These are phyloP conservation scores for Phytophthora colocasiae DNA, from an alignment of 352 stramenopile species.

Conservation along the genomic window DNA sequence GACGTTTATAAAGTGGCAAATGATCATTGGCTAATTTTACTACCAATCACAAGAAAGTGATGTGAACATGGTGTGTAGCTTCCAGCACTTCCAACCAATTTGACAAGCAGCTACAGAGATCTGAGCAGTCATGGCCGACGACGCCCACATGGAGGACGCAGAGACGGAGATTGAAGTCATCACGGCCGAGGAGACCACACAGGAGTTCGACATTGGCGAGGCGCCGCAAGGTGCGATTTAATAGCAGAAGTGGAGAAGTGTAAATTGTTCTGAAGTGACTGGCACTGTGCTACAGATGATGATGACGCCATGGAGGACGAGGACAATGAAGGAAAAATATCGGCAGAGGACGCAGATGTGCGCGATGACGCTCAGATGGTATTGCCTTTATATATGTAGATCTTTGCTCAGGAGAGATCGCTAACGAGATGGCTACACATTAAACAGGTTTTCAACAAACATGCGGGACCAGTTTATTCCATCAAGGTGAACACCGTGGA, in stretches of 20 bases:
- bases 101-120: conserved; percentile 20
- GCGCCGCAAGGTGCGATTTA: conserved; percentile 64
- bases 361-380: conserved; percentile 81
- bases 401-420: background rate
- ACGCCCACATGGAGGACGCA: conserved; percentile 40
- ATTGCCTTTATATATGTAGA: background rate
- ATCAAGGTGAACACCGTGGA: conserved; percentile 85
- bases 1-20: conserved; percentile 42
- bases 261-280: background rate
- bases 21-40: conserved; percentile 35
- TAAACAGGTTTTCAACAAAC: conserved; percentile 76
- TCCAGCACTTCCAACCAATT: conserved; percentile 33
- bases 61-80: background rate
- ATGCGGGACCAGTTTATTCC: conserved; percentile 83
- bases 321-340: conserved; percentile 69
- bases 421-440: conserved; percentile 11
- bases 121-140: conserved; percentile 20
- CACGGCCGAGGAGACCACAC: conserved; percentile 73
- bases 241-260: background rate
- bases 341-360: conserved; percentile 70
- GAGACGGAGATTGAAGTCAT: conserved; percentile 87
- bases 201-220: conserved; percentile 89
- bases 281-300: conserved; percentile 40
- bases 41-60: conserved; percentile 20
- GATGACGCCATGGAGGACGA: conserved; percentile 74